Evolutionary conservation across 306 rosid species (phyloP).

Genomic region (Prunus campanulata): DNA sequence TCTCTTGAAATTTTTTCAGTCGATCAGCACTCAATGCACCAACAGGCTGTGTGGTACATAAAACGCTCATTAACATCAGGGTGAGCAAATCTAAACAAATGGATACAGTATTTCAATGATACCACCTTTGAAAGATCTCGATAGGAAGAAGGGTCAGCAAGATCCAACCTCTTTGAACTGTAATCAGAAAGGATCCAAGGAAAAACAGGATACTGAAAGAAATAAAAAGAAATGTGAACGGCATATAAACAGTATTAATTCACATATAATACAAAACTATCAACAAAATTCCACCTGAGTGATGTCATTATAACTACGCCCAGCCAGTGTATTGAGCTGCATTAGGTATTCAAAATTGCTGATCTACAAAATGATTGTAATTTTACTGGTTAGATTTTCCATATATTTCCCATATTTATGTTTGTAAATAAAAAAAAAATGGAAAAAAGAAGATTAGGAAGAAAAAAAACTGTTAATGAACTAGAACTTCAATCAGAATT

Average conservation of each 20-base stretch:
- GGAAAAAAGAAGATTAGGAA: neutral
- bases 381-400: slow-evolving; percentile 18
- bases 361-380: slow-evolving; percentile 61
- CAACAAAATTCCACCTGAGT: slow-evolving; percentile 73
- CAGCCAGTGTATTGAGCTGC: slow-evolving; percentile 99
- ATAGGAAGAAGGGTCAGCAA: slow-evolving; percentile 76
- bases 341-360: slow-evolving; percentile 97
- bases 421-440: neutral
- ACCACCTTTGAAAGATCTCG: slow-evolving; percentile 93
- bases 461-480: neutral
- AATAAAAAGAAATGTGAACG: slow-evolving; percentile 23
- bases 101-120: slow-evolving; percentile 25
- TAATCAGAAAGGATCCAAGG: slow-evolving; percentile 99
- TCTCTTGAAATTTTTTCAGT: slow-evolving; percentile 79
- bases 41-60: slow-evolving; percentile 61
- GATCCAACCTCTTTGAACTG: slow-evolving; percentile 79
- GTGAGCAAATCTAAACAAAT: slow-evolving; percentile 13
- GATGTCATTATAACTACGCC: slow-evolving; percentile 96
- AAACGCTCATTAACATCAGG: slow-evolving; percentile 15
- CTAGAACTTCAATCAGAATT: slow-evolving; percentile 16
- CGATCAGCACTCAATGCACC: slow-evolving; percentile 89
- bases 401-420: neutral
- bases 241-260: slow-evolving; percentile 19
- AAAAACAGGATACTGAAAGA: slow-evolving; percentile 91
- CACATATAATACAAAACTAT: slow-evolving; percentile 18